phyloP scores from a whole-genome alignment of 2,329 filamentous ascomycete species.

The Fusarium sp. region DNA sequence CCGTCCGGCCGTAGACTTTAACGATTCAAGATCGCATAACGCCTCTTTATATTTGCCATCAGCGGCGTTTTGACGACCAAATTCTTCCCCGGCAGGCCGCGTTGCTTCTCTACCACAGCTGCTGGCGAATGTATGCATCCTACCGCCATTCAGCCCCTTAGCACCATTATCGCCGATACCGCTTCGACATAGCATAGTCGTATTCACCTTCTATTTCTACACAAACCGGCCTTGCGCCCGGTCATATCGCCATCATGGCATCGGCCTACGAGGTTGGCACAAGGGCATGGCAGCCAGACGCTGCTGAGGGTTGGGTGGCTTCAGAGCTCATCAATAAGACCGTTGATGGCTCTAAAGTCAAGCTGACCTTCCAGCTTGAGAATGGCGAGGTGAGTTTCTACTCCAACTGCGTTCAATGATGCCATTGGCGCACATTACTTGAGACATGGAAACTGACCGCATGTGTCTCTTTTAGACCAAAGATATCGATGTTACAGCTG shows the following conservation, averaged over 20 bases:
- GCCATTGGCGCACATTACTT: neutral
- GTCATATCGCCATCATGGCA: conserved; percentile 72
- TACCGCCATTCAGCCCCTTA: conserved; percentile 39
- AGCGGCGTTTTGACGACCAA: conserved; percentile 20
- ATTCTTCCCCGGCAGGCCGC: conserved; percentile 30
- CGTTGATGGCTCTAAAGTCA: conserved; percentile 85
- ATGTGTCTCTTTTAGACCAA: conserved; percentile 64
- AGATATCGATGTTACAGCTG: conserved; percentile 79
- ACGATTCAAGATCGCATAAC: conserved; percentile 26
- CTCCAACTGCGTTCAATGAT: neutral
- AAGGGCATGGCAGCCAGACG: conserved; percentile 97
- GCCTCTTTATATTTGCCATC: conserved; percentile 10
- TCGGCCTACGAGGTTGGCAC: conserved; percentile 96
- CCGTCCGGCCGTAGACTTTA: conserved; percentile 18
- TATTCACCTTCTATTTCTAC: conserved; percentile 11
- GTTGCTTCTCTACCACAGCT: conserved; percentile 26
- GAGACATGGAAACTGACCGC: conserved; percentile 18
- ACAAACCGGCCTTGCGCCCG: conserved; percentile 41
- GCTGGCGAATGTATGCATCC: conserved; percentile 47
- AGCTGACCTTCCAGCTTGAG: conserved; percentile 86
- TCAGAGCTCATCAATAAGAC: conserved; percentile 92
- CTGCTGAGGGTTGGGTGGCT: conserved; percentile 95
- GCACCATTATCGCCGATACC: conserved; percentile 35
- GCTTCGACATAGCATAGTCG: conserved; percentile 42
- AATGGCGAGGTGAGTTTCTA: conserved; percentile 82